Evolutionary conservation across 2,329 filamentous ascomycete species (phyloP).

Genomic region (Graphiopsis chlorocephala): DNA sequence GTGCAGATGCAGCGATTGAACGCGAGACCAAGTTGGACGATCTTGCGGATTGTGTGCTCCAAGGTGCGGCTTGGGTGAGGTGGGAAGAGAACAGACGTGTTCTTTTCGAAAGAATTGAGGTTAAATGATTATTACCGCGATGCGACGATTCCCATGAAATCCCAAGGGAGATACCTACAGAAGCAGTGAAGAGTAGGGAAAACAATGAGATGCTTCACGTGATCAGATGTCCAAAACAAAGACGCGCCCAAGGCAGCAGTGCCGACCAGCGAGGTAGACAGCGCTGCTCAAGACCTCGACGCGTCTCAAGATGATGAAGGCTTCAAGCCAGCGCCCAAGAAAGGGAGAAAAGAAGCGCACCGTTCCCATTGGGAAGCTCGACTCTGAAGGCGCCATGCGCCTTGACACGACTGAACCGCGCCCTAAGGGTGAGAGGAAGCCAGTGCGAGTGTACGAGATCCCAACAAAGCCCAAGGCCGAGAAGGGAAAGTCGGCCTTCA

Average conservation of each 20-base stretch:
- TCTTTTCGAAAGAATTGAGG: slow-evolving; percentile 16
- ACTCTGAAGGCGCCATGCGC: slow-evolving; percentile 12
- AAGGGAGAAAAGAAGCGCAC: neutral
- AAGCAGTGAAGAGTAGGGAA: neutral
- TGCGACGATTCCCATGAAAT: neutral
- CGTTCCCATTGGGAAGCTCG: slow-evolving; percentile 7
- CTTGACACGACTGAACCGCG: neutral
- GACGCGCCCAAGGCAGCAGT: neutral
- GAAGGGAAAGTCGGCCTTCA: neutral
- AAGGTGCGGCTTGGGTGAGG: slow-evolving; percentile 71
- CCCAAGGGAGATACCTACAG: neutral
- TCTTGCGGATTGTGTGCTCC: slow-evolving; percentile 73
- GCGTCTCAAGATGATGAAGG: neutral
- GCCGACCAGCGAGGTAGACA: neutral
- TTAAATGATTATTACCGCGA: neutral
- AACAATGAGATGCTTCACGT: neutral
- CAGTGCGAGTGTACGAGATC: slow-evolving; percentile 6
- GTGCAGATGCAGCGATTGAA: slow-evolving; percentile 21
- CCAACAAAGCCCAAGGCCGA: neutral
- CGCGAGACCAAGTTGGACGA: slow-evolving; percentile 68
- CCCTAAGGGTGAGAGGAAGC: slow-evolving; percentile 6
- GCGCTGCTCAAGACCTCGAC: neutral
- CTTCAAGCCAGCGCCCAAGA: slow-evolving; percentile 7
- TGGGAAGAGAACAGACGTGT: slow-evolving; percentile 62
- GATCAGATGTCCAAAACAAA: neutral